Conservation (phyloP, 2,329 filamentous ascomycete genomes). For the Pseudocercospora ulei region DNA sequence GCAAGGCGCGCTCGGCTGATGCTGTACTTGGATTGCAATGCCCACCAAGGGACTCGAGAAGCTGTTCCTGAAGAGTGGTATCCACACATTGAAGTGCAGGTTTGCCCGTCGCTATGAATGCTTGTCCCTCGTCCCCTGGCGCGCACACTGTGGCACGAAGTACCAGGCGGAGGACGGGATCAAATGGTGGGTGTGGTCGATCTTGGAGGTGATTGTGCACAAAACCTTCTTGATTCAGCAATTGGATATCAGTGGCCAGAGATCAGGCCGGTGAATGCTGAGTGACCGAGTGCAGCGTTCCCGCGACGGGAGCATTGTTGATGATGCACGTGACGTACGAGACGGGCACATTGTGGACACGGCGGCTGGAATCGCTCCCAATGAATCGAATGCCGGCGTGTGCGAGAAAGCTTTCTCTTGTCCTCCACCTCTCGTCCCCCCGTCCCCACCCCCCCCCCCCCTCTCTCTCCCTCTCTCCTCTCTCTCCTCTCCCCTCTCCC, state of each 20-base stretch:
- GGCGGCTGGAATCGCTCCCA: conserved; percentile 5
- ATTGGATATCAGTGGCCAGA: conserved; percentile 2
- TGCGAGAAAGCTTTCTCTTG: neutral
- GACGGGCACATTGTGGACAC: conserved; percentile 6
- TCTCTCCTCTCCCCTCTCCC: neutral
- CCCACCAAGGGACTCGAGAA: neutral
- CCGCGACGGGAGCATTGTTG: conserved; percentile 4
- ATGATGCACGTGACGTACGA: conserved; percentile 5
- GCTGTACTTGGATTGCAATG: conserved; percentile 6
- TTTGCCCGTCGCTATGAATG: conserved; percentile 1
- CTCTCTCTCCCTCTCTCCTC: no score
- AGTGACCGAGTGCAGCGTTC: conserved; percentile 6
- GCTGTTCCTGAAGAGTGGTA: conserved; percentile 2
- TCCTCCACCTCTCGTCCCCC: conserved; percentile 1
- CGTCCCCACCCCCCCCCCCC: no score
- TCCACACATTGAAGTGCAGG: conserved; percentile 5
- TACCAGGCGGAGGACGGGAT: conserved; percentile 5
- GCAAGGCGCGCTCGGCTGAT: neutral
- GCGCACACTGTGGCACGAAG: conserved; percentile 4
- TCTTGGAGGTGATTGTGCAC: neutral
- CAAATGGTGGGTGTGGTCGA: conserved; percentile 4
- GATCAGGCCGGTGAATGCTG: neutral
- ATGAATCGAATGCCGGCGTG: conserved; percentile 5
- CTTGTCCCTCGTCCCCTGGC: neutral
- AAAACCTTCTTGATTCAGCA: conserved; percentile 8